Evolutionary conservation across 2,329 filamentous ascomycete species (phyloP), one percentile per base, ranked within the genome.

Genomic region (Phoma sp.): DNA sequence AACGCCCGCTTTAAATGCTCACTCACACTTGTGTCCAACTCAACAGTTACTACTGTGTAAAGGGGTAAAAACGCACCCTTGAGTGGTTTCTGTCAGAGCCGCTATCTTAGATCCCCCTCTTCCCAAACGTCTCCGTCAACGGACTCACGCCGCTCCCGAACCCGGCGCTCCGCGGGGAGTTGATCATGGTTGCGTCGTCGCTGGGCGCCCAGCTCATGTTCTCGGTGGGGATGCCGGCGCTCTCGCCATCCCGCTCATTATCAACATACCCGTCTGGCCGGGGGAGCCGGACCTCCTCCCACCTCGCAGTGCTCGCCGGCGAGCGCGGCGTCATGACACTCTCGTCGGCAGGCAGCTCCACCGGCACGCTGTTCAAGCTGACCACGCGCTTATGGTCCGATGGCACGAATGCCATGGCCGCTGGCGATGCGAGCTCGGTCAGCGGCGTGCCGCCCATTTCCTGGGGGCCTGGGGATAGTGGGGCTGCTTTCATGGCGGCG

Each of bases 371-470:
- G n/a, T 61, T 65, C 33, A 70, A 45, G 24, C 49, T 60, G 11
- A 67, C 40, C n/a, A 56, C 57, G 6, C 47, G 50, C 42, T 71
- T 70, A 4, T 58, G 55, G 22, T 67, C 60, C 3, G 50, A 14
- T 3, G 68, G 63, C 18, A 18, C 18, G 9, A 48, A 53, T 1
- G 59, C 48, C 10, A 52, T 33, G 18, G 23, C 37, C 4, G 52
- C 48, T 9, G 62, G 66, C 9, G 63, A 58, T 10, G 55, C 64
- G 4, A 69, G 60, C 38, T 70, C 67, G 13, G 56, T 62, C 38
- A 66, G 55, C 7, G 66, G 62, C 7, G 65, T 68, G 13, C 65
- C 66, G 27, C 61, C 59, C 29, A 70, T 61, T 44, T 70, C 67
- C 14, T 68, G 66, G 2, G 53, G 42, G 1, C 30, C 32, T 7